These are phyloP conservation scores for Mortierella sp. DNA, from an alignment of 371 early-diverging fungal species.

Conservation along the genomic window DNA sequence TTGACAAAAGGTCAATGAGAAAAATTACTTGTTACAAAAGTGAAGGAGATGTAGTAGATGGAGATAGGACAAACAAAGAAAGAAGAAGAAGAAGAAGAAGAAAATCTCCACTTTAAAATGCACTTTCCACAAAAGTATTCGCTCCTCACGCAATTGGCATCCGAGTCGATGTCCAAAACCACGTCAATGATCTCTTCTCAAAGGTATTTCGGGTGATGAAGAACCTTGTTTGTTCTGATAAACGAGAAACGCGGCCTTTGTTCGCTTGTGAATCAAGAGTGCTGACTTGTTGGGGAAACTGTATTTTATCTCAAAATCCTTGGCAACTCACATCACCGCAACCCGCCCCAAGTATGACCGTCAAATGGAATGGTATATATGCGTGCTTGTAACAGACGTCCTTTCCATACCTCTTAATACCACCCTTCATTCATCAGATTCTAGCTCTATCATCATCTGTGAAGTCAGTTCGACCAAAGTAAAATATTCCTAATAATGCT, in stretches of 20 bases:
- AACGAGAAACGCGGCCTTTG: background rate
- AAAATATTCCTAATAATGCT: too few relatives aligned
- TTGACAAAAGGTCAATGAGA: background rate
- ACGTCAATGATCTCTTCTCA: constrained; percentile 3
- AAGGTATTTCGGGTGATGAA: constrained; percentile 1
- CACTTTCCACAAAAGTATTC: background rate
- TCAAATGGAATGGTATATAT: too few relatives aligned
- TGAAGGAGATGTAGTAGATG: background rate
- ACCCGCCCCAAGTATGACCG: too few relatives aligned
- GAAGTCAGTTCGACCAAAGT: too few relatives aligned
- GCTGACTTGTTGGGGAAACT: constrained; percentile 42
- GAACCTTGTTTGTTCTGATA: constrained; percentile 24
- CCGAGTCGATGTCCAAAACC: constrained; percentile 3
- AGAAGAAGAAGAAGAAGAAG: background rate
- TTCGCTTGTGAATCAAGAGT: background rate
- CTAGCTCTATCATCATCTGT: too few relatives aligned
- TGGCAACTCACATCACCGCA: too few relatives aligned
- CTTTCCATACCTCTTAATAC: too few relatives aligned
- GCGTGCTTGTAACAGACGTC: too few relatives aligned
- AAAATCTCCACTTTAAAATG: constrained; percentile 9
- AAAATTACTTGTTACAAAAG: background rate
- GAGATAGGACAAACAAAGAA: background rate
- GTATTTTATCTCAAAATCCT: constrained; percentile 1
- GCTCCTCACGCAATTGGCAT: constrained; percentile 2
- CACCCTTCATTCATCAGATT: too few relatives aligned